Evolutionary conservation across 2,329 filamentous ascomycete genomes (phyloP).

Genomic region (Rachicladosporium sp.): DNA sequence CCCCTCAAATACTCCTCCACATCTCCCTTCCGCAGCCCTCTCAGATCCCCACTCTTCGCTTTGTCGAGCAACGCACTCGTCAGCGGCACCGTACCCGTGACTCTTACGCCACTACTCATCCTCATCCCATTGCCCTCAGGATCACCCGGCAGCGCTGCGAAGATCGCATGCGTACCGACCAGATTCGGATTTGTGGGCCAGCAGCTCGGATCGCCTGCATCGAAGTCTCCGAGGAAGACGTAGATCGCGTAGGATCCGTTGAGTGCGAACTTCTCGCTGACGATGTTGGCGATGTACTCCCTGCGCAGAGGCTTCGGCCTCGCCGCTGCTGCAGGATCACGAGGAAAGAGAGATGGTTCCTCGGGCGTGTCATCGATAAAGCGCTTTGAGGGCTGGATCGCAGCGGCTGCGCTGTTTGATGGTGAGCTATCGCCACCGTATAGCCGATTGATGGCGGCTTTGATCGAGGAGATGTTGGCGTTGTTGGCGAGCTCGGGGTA

Average conservation of each 20-base stretch:
- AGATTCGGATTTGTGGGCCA: slow-evolving; percentile 46
- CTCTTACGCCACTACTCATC: slow-evolving; percentile 10
- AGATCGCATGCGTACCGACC: slow-evolving; percentile 47
- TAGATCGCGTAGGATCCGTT: slow-evolving; percentile 52
- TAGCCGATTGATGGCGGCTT: slow-evolving; percentile 45
- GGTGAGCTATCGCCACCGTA: slow-evolving; percentile 34
- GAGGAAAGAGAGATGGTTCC: neutral
- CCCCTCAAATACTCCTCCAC: slow-evolving; percentile 20
- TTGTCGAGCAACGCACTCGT: slow-evolving; percentile 30
- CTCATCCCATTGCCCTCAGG: slow-evolving; percentile 4
- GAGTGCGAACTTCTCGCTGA: slow-evolving; percentile 47
- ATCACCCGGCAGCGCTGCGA: slow-evolving; percentile 20
- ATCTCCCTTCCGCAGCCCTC: slow-evolving; percentile 19
- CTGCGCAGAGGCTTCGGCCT: slow-evolving; percentile 29
- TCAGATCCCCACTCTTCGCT: slow-evolving; percentile 16
- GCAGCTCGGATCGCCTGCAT: slow-evolving; percentile 26
- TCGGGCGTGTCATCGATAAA: slow-evolving; percentile 2
- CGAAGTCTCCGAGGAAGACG: slow-evolving; percentile 51
- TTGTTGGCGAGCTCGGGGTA: slow-evolving; percentile 52
- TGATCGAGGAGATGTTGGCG: slow-evolving; percentile 31
- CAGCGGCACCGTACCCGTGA: slow-evolving; percentile 33
- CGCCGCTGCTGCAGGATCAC: neutral
- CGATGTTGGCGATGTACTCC: slow-evolving; percentile 59
- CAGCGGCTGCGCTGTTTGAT: slow-evolving; percentile 1
- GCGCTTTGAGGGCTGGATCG: slow-evolving; percentile 1